Conservation (phyloP, 164 flowering plant species). For the Vitis riparia region DNA sequence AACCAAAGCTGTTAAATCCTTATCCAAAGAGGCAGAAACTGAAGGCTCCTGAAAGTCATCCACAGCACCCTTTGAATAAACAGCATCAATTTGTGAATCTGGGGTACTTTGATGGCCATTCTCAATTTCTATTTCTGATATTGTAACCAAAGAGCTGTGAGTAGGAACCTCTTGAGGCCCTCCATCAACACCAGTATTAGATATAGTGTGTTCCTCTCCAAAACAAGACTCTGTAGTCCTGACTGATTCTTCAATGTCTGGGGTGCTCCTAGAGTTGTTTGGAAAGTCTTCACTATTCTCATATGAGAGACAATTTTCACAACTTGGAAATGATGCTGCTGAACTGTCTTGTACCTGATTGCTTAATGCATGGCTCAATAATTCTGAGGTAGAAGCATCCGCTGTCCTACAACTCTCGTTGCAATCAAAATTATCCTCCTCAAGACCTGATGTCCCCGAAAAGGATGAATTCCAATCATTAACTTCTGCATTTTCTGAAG, state of each 20-base stretch:
- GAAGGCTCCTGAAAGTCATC: conserved; percentile 38
- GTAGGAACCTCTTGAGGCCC: conserved; percentile 28
- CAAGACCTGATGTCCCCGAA: conserved; percentile 16
- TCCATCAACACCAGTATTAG: conserved; percentile 17
- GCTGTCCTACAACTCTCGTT: conserved; percentile 20
- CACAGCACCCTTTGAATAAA: conserved; percentile 26
- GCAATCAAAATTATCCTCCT: conserved; percentile 26
- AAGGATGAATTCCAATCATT: conserved; percentile 21
- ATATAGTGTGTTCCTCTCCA: conserved; percentile 25
- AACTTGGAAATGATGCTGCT: conserved; percentile 25
- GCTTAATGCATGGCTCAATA: conserved; percentile 23
- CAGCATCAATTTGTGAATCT: conserved; percentile 30
- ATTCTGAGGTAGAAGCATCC: conserved; percentile 39
- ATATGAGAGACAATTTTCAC: conserved; percentile 27
- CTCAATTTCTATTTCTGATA: conserved; percentile 49
- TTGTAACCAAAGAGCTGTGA: conserved; percentile 23
- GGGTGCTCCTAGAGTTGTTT: conserved; percentile 17
- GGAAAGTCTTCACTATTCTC: conserved; percentile 36
- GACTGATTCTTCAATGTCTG: conserved; percentile 28
- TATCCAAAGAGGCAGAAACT: conserved; percentile 22
- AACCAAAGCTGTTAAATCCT: conserved; percentile 24
- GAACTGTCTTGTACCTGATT: conserved; percentile 25
- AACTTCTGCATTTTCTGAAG: conserved; percentile 29
- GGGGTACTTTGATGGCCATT: conserved; percentile 25
- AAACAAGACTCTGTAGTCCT: conserved; percentile 22